Percentiles rank a stretch among this genome's conserved stretches.
Conservation (phyloP, 306 rosid genomes). For the Vicia faba region DNA sequence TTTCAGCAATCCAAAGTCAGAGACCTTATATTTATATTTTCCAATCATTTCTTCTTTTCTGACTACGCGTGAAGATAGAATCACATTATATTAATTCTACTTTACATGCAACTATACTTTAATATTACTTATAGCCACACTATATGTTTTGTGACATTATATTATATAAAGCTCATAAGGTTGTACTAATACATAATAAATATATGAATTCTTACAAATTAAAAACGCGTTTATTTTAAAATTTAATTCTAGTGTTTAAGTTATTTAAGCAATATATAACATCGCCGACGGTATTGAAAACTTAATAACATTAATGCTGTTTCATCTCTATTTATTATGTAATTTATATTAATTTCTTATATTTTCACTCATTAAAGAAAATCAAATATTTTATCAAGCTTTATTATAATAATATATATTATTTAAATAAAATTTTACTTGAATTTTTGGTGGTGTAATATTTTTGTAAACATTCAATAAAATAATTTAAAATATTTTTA, state of each 20-base stretch:
- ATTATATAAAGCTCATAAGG: slow-evolving; percentile 16
- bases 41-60: slow-evolving; percentile 43
- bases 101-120: slow-evolving; percentile 38
- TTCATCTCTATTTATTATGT: no score
- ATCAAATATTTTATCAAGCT: no score
- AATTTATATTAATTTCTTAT: no score
- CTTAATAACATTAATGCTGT: no score
- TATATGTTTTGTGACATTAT: slow-evolving; percentile 7
- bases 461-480: no score
- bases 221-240: slow-evolving; percentile 36
- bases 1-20: slow-evolving; percentile 33
- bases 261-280: background rate
- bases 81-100: slow-evolving; percentile 40
- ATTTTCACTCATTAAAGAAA: no score
- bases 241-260: slow-evolving; percentile 1
- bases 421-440: no score
- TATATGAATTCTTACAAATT: background rate
- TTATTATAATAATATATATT: no score
- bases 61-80: slow-evolving; percentile 59
- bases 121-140: slow-evolving; percentile 24
- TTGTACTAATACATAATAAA: background rate
- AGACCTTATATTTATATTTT: slow-evolving; percentile 21
- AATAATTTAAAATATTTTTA: no score
- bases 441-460: no score
- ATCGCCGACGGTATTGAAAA: slow-evolving; percentile 33